These are phyloP conservation scores for Cladophialophora exuberans DNA, from an alignment of 2,329 filamentous ascomycete genomes.

Conservation along the genomic window DNA sequence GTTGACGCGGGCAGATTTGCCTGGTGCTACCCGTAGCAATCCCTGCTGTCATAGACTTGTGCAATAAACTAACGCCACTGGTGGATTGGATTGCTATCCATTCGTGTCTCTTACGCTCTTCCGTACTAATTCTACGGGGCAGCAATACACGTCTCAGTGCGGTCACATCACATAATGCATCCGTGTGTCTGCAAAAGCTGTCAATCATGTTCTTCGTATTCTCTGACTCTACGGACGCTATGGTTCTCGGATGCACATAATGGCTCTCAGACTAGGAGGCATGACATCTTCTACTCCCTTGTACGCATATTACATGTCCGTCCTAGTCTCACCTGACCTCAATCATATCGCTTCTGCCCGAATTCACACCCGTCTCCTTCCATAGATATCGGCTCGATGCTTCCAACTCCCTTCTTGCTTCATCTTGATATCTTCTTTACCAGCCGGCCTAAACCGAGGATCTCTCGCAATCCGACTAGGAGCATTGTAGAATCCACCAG, in stretches of 20 bases:
- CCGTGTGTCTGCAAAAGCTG: too few species aligned
- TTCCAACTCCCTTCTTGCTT: slow-evolving; percentile 29
- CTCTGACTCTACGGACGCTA: background rate
- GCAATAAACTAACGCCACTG: background rate
- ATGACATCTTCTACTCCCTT: background rate
- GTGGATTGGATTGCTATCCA: too few species aligned
- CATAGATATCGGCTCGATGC: slow-evolving; percentile 23
- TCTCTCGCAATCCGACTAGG: slow-evolving; percentile 32
- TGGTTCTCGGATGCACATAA: background rate
- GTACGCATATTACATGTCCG: too few species aligned
- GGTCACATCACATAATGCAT: too few species aligned
- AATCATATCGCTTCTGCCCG: background rate
- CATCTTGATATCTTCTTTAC: slow-evolving; percentile 26
- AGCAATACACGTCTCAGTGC: too few species aligned
- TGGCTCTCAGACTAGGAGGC: too few species aligned
- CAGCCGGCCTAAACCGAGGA: slow-evolving; percentile 31
- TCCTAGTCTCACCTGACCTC: background rate
- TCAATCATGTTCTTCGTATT: too few species aligned
- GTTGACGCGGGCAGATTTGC: slow-evolving; percentile 30
- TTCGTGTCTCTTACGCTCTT: too few species aligned
- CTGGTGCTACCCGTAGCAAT: slow-evolving; percentile 3
- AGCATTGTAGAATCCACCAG: slow-evolving; percentile 26
- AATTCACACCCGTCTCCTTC: slow-evolving; percentile 24
- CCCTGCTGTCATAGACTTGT: slow-evolving; percentile 11
- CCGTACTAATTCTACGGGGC: too few species aligned